Base-by-base conservation (phyloP, 2,329 filamentous ascomycete genomes). In the Madurella mycetomatis region DNA sequence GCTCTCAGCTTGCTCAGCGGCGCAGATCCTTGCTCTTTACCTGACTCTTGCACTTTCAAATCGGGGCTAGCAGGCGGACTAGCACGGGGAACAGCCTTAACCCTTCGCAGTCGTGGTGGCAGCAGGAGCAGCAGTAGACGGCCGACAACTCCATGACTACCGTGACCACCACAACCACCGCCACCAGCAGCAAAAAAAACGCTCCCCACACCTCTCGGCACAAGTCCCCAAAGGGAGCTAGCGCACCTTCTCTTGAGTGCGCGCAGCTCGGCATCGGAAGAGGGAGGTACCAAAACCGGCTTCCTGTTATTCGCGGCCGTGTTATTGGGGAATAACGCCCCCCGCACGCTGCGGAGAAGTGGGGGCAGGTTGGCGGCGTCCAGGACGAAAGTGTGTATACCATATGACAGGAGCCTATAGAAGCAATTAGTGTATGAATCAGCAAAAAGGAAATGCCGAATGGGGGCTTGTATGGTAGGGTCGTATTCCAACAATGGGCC, bases 281-380 rank as follows among this genome's bases (percentile, higher is more conserved):
- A 76, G 55, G 85, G 83, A 49, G 86, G 79, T 49, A 78, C 72
- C 61, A 85, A 73, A 56, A 80, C 78, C 63, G 84, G 76, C 60
- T 11, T 15, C 34, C 25, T 25, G 25, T 83, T 80, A 55, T 85
- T 86, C 58, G 52, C 49, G 31, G 87, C 85, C 64, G 82, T 78
- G 71, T 95, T 95, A 72, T 90, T 87, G 62, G 94, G 92, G 69
- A 96, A 97, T 53, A 97, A 76, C 57, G 88, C 82, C 64, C 82
- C 83, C 68, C 94, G 88, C 65, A 88, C 78, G 62, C 84, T 81
- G 68, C 84, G 82, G 64, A 92, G 80, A 62, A 89, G 71, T 67
- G 77, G 76, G 68, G 88, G 84, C 53, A 91, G 76, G 62, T 81
- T 77, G 58, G 78, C 77, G 62, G 85, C 77, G 72, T 85, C 81